A percentile compares a stretch with the other conserved stretches of the same genome.
Evolutionary conservation across 192 early-diverging fungal species (phyloP).

Genomic region (Coemansia asiatica): DNA sequence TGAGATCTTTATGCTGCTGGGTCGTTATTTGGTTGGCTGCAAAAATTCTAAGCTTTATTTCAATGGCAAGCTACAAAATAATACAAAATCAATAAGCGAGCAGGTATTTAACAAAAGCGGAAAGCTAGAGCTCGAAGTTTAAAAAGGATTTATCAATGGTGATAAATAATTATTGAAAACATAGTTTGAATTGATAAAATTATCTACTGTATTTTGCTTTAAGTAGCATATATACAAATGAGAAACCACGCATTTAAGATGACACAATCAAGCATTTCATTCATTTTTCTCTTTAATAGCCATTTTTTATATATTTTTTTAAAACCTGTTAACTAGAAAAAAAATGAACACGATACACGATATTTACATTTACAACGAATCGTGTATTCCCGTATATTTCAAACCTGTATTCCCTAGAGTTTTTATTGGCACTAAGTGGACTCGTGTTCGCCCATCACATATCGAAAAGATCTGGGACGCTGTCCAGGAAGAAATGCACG

Average conservation of each 20-base stretch:
- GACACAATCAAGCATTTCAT: no score
- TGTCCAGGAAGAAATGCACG: no score
- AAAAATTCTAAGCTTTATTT: background rate
- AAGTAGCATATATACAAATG: no score
- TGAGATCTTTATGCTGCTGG: background rate
- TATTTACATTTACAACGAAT: background rate
- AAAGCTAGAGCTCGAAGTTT: background rate
- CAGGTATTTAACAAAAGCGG: background rate
- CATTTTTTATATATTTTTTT: no score
- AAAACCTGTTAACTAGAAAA: no score
- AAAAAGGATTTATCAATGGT: background rate
- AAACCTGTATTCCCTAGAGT: background rate
- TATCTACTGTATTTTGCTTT: no score
- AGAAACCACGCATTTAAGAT: no score
- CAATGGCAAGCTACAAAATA: background rate
- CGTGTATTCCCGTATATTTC: background rate
- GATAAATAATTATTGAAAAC: background rate
- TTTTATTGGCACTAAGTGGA: background rate
- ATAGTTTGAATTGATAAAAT: background rate
- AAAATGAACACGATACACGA: background rate
- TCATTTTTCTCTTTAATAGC: no score
- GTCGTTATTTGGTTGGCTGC: background rate
- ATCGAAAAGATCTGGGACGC: background rate
- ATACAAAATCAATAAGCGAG: background rate
- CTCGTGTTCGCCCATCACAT: background rate